Conservation (phyloP, 2,329 filamentous ascomycete genomes). For the Chaetomiaceae sp. region DNA sequence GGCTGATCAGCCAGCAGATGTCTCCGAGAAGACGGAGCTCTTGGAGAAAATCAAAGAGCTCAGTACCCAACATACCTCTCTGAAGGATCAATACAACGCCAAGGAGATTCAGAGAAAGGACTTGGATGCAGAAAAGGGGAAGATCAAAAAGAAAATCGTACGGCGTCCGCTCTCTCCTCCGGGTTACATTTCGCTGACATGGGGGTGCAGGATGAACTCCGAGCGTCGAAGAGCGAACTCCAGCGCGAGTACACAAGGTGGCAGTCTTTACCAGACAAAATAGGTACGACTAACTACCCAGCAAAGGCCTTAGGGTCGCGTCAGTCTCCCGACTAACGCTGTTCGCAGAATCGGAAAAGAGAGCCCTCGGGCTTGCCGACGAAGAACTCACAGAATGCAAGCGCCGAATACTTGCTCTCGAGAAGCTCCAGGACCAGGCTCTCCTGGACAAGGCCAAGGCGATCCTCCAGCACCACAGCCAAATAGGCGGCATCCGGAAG, state of each 20-base stretch:
- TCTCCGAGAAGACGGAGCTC: slow-evolving; percentile 57
- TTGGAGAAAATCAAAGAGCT: slow-evolving; percentile 47
- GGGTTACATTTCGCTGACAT: slow-evolving; percentile 10
- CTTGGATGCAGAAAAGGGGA: slow-evolving; percentile 39
- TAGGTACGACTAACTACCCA: slow-evolving; percentile 48
- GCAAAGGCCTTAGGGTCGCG: too few relatives aligned
- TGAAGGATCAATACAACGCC: slow-evolving; percentile 34
- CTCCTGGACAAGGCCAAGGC: slow-evolving; percentile 52
- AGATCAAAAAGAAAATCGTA: slow-evolving; percentile 43
- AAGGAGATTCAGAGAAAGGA: slow-evolving; percentile 35
- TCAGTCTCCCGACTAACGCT: slow-evolving; percentile 7
- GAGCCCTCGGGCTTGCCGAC: slow-evolving; percentile 30
- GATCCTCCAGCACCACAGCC: slow-evolving; percentile 49
- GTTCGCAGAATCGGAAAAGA: slow-evolving; percentile 33
- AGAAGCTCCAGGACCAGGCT: slow-evolving; percentile 44
- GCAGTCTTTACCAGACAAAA: slow-evolving; percentile 63
- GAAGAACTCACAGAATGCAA: slow-evolving; percentile 27
- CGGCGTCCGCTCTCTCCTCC: slow-evolving; percentile 23
- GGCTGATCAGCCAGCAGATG: slow-evolving; percentile 72
- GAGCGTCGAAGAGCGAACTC: slow-evolving; percentile 59
- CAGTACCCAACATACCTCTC: slow-evolving; percentile 30
- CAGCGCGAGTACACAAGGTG: slow-evolving; percentile 64
- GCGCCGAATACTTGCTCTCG: slow-evolving; percentile 32
- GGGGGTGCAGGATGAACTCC: slow-evolving; percentile 41
- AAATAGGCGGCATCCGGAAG: slow-evolving; percentile 57